Percentiles rank a stretch among this genome's conserved stretches.
Conservation (phyloP, 257 asterid species). For the Penstemon davidsonii region DNA sequence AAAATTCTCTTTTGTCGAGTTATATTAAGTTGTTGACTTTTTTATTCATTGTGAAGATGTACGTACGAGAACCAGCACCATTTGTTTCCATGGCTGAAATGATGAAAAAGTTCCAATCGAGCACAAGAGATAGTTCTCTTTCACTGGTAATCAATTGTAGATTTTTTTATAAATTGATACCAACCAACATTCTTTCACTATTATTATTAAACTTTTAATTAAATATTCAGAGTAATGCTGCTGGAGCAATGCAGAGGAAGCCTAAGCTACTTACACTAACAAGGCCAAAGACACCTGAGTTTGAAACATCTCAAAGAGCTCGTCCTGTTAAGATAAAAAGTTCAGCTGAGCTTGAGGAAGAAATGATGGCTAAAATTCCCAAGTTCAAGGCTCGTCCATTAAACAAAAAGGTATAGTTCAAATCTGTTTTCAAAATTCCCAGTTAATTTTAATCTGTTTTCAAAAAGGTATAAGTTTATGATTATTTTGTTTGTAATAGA, state of each 20-base stretch:
- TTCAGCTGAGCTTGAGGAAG: slow-evolving; percentile 86
- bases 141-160: slow-evolving; percentile 45
- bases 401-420: slow-evolving; percentile 63
- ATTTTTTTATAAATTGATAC: neutral
- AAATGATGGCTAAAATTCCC: slow-evolving; percentile 90
- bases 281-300: slow-evolving; percentile 89
- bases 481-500: slow-evolving; percentile 38
- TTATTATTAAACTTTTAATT: too few relatives aligned
- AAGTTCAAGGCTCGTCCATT: slow-evolving; percentile 90
- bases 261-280: slow-evolving; percentile 81
- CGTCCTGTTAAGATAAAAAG: slow-evolving; percentile 73
- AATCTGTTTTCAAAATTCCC: neutral
- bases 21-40: slow-evolving; percentile 13
- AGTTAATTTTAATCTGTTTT: neutral
- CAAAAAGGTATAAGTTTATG: neutral
- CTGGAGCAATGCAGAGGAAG: slow-evolving; percentile 46
- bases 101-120: slow-evolving; percentile 80
- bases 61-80: slow-evolving; percentile 70
- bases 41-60: slow-evolving; percentile 46
- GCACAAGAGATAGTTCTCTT: slow-evolving; percentile 65
- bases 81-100: slow-evolving; percentile 90
- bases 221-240: slow-evolving; percentile 36
- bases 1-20: neutral
- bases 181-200: too few relatives aligned
- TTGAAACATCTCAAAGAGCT: slow-evolving; percentile 81